These are phyloP conservation scores for Pseudocercospora vitis DNA, from an alignment of 2,329 filamentous ascomycete genomes.

Conservation along the genomic window DNA sequence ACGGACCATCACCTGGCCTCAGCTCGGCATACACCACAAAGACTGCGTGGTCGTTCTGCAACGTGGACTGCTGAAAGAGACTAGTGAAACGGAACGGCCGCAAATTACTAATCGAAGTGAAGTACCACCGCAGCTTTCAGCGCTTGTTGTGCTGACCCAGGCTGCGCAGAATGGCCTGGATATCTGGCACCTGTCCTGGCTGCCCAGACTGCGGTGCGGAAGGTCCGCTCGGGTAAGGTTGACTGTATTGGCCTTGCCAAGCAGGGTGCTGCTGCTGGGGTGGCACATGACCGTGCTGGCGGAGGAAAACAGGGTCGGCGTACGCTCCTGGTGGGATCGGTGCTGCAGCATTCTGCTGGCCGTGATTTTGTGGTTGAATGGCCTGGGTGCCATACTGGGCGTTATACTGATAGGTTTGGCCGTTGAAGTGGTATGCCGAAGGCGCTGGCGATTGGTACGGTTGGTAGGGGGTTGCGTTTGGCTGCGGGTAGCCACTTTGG, in stretches of 20 bases:
- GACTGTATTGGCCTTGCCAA: slow-evolving; percentile 1
- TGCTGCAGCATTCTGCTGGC: not conserved
- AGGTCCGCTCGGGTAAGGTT: not conserved
- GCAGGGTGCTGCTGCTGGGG: slow-evolving; percentile 12
- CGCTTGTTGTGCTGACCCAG: slow-evolving; percentile 10
- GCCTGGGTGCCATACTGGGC: not conserved
- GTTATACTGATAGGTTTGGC: slow-evolving; percentile 36
- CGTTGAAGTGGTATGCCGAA: slow-evolving; percentile 92
- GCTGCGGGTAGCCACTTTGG: slow-evolving; percentile 26
- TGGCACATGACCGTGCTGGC: slow-evolving; percentile 7
- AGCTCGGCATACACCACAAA: too few relatives aligned
- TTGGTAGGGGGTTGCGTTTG: slow-evolving; percentile 46
- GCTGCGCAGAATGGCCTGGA: slow-evolving; percentile 11
- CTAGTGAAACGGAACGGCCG: too few relatives aligned
- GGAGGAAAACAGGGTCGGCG: slow-evolving; percentile 18
- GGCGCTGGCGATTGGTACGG: slow-evolving; percentile 59
- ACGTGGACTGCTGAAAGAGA: too few relatives aligned
- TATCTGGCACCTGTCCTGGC: slow-evolving; percentile 8
- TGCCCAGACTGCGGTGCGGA: slow-evolving; percentile 2
- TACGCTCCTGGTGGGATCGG: slow-evolving; percentile 10
- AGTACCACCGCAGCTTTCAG: too few relatives aligned
- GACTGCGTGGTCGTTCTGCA: too few relatives aligned
- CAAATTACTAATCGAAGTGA: too few relatives aligned
- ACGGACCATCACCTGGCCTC: too few relatives aligned
- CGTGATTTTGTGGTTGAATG: not conserved